phyloP scores from a whole-genome alignment of 2,329 filamentous ascomycete genomes.

The Boeremia lycopersici region DNA sequence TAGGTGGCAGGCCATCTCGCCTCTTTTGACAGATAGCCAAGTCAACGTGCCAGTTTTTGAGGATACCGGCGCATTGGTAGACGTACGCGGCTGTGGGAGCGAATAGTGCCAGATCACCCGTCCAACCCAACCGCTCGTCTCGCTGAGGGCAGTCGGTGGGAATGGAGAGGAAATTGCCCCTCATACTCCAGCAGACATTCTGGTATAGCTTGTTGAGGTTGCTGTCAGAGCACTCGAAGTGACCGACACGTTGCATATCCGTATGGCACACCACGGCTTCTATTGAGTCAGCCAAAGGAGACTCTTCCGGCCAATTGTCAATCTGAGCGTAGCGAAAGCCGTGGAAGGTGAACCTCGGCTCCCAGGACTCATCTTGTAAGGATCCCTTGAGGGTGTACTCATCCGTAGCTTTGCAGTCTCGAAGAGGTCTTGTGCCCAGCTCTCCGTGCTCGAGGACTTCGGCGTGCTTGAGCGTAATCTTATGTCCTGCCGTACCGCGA shows the following conservation, averaged over 20 bases:
- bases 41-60: background rate
- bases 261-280: constrained; percentile 8
- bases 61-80: background rate
- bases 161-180: constrained; percentile 57
- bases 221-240: background rate
- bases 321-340: constrained; percentile 6
- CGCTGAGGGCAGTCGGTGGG: constrained; percentile 57
- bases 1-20: background rate
- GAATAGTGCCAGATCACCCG: constrained; percentile 58
- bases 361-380: background rate
- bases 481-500: background rate
- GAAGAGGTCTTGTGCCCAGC: background rate
- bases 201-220: constrained; percentile 56
- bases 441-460: constrained; percentile 8
- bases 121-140: constrained; percentile 62
- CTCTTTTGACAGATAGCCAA: background rate
- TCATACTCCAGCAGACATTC: constrained; percentile 63
- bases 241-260: background rate
- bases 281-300: background rate
- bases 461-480: background rate
- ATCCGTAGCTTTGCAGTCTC: constrained; percentile 1
- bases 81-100: constrained; percentile 51
- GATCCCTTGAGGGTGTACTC: background rate
- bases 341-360: constrained; percentile 7
- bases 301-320: background rate